Evolutionary conservation across 75 land plant genomes (phyloP), one percentile per base, ranked within the genome.

Genomic region (Azolla pinnata): DNA sequence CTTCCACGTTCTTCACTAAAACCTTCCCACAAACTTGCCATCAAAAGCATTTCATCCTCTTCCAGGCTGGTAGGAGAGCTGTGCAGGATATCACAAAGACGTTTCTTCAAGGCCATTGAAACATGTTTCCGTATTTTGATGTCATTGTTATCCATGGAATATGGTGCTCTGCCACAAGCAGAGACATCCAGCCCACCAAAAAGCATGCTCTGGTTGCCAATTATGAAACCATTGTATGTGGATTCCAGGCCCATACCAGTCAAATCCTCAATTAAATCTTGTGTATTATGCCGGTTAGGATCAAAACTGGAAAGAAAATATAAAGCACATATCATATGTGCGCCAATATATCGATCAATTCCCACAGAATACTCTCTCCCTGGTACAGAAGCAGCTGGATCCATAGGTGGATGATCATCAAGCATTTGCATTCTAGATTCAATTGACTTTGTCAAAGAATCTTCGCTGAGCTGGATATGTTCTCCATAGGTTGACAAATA

Each of bases 11-110:
- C 65, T 27, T 45, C 65, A 59, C 70, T 53, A 19, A 73, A 59
- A 4, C 69, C 71, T 44, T 73, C 75, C 75, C 75, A 73, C 16
- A 20, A 18, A 29, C 73, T 71, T 56, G 70, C 75, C 33, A 26
- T 49, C 60, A 67, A 23, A 24, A 73, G 25, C n/a, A 44, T 27
- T 27, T 61, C 38, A 61, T 73, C 75, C 21, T 73, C 75, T 55
- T 55, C 60, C 32, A 73, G 31, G 33, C 49, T 51, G 17, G 70
- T 61, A 51, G 75, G 59, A 25, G 34, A 54, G 27, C 63, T 33
- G 31, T 49, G 21, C 27, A 66, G 12, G 19, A 73, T 16, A 33
- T 23, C 29, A 19, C 45, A 28, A 20, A 73, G 7, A 17, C 70
- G 75, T 59, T 50, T 29, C 1, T 49, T 46, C 19, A 67, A 31